Conservation (phyloP, 2,329 filamentous ascomycete species). For the Ascochyta lentis region DNA sequence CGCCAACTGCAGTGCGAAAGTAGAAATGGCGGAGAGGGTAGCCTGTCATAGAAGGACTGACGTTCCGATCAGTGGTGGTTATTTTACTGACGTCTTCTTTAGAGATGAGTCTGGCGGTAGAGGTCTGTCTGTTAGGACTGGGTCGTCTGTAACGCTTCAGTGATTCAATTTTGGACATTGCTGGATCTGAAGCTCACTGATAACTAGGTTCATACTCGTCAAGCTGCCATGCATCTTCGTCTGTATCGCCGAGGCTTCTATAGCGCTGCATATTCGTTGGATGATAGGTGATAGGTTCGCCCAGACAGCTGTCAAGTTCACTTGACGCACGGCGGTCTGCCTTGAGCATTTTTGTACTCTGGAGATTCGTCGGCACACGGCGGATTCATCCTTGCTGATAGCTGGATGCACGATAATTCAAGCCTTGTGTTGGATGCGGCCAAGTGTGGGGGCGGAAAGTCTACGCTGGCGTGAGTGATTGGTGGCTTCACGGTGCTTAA, state of each 20-base stretch:
- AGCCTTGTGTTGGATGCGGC: too few relatives aligned
- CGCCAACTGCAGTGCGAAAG: conserved; percentile 11
- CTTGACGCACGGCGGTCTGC: too few relatives aligned
- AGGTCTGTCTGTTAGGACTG: neutral
- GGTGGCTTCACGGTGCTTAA: too few relatives aligned
- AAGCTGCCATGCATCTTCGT: conserved; percentile 1
- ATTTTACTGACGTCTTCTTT: neutral
- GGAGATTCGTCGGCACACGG: too few relatives aligned
- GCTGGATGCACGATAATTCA: too few relatives aligned
- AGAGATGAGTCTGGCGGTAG: neutral
- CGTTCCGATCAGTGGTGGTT: neutral
- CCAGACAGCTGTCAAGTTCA: too few relatives aligned
- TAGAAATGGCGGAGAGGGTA: conserved; percentile 7
- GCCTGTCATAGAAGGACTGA: neutral
- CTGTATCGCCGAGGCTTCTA: neutral
- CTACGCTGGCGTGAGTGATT: too few relatives aligned
- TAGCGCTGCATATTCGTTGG: neutral
- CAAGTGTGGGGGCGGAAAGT: too few relatives aligned
- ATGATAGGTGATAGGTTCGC: neutral
- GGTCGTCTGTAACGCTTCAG: neutral
- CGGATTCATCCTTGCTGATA: too few relatives aligned
- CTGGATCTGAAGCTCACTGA: neutral
- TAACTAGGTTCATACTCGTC: neutral
- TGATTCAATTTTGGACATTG: neutral
- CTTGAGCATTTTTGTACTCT: too few relatives aligned